These are phyloP conservation scores for Posidonia australis DNA, from an alignment of 106 monocot species.

Conservation along the genomic window DNA sequence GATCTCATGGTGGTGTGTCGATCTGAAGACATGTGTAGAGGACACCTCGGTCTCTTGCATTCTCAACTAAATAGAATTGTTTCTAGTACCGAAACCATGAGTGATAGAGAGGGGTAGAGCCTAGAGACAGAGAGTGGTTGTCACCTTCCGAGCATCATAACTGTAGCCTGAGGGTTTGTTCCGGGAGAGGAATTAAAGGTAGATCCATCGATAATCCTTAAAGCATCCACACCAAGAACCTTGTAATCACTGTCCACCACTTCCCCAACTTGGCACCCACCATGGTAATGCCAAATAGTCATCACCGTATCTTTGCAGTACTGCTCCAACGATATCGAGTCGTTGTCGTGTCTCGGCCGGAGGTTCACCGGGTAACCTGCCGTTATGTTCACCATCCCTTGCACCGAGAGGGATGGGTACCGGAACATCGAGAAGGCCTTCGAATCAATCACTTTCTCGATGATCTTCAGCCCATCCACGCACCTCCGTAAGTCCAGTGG, in stretches of 20 bases:
- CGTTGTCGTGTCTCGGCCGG: conserved; percentile 46
- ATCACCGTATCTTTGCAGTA: conserved; percentile 75
- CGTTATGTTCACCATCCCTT: conserved; percentile 55
- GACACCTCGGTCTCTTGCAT: too few relatives aligned
- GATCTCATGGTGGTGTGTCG: too few relatives aligned
- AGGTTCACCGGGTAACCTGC: conserved; percentile 43
- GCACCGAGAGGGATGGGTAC: conserved; percentile 35
- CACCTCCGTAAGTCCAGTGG: conserved; percentile 61
- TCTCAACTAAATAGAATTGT: too few relatives aligned
- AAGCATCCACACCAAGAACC: conserved; percentile 47
- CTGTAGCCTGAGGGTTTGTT: conserved; percentile 86
- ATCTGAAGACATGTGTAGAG: too few relatives aligned
- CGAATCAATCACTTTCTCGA: conserved; percentile 54
- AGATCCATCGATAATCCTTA: conserved; percentile 74
- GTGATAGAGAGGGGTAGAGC: too few relatives aligned
- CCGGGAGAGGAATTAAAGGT: conserved; percentile 79
- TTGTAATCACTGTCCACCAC: conserved; percentile 53
- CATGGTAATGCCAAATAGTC: conserved; percentile 97
- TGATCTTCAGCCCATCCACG: conserved; percentile 47
- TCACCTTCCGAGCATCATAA: conserved; percentile 97
- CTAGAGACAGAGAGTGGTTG: too few relatives aligned
- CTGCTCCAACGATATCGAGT: conserved; percentile 50
- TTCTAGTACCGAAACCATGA: too few relatives aligned
- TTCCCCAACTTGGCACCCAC: conserved; percentile 58
- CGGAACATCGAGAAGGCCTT: conserved; percentile 43